These are phyloP conservation scores for Cyberlindnera euphorbiiphila DNA, from an alignment of 805 yeast species.

Conservation along the genomic window DNA sequence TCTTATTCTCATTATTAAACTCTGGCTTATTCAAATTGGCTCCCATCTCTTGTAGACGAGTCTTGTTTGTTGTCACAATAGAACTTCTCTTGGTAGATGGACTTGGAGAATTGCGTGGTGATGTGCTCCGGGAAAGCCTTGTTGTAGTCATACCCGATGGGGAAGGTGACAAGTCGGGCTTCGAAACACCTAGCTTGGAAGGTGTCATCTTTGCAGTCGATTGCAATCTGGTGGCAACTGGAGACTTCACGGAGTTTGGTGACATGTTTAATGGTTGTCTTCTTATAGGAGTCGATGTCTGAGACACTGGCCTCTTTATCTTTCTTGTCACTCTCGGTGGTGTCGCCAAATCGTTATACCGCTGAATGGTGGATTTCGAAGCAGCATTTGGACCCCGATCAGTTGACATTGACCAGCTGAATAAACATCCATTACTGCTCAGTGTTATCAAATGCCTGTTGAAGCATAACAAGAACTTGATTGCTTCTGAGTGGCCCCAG, in stretches of 20 bases:
- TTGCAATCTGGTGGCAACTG: conserved; percentile 18
- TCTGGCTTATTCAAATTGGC: neutral
- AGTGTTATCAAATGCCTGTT: conserved; percentile 37
- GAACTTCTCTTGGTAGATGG: conserved; percentile 12
- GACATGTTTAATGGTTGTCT: conserved; percentile 7
- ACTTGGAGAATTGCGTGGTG: conserved; percentile 12
- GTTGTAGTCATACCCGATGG: conserved; percentile 9
- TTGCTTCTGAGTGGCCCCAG: conserved; percentile 60
- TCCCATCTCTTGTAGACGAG: conserved; percentile 8
- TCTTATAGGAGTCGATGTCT: conserved; percentile 16
- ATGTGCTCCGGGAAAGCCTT: conserved; percentile 3
- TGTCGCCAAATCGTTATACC: conserved; percentile 17
- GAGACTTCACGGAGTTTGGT: conserved; percentile 11
- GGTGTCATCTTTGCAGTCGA: conserved; percentile 25
- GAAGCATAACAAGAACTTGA: conserved; percentile 32
- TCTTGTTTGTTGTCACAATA: conserved; percentile 8
- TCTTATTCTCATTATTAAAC: conserved; percentile 16
- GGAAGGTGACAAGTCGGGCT: conserved; percentile 23
- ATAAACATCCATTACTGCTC: conserved; percentile 52
- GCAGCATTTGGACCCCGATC: neutral
- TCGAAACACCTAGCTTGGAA: conserved; percentile 16
- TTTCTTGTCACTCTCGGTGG: conserved; percentile 28
- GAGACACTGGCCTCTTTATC: conserved; percentile 20
- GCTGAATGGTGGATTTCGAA: conserved; percentile 15
- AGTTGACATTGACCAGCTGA: conserved; percentile 37